Percentiles rank a stretch among this genome's conserved stretches.
Conservation (phyloP, 208 protist genomes). For the Naegleria lovaniensis region DNA sequence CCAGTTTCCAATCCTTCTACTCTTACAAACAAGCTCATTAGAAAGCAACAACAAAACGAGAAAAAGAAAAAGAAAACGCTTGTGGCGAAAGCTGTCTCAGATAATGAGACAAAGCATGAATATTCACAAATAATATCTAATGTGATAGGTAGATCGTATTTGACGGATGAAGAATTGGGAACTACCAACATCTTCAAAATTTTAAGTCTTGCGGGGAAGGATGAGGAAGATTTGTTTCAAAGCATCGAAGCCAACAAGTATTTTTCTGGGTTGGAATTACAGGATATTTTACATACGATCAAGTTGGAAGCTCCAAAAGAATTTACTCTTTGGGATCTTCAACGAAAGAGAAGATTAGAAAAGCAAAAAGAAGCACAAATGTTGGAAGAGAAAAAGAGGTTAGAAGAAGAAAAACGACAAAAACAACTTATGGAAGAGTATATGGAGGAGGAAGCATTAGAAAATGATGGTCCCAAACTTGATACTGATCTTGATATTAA, state of each 20-base stretch:
- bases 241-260: not conserved
- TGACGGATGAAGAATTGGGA: not conserved
- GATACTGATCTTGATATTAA: not conserved
- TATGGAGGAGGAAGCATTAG: not conserved
- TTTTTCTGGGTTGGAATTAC: not conserved
- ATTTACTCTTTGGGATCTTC: not conserved
- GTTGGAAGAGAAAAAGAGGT: not conserved
- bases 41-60: too few species aligned
- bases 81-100: too few species aligned
- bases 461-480: not conserved
- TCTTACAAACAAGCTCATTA: too few species aligned
- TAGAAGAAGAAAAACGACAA: not conserved
- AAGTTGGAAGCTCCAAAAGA: not conserved
- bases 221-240: not conserved
- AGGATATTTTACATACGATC: not conserved
- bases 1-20: not conserved
- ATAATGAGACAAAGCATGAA: too few species aligned
- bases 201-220: not conserved
- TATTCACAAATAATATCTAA: too few species aligned
- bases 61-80: too few species aligned
- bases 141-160: not conserved
- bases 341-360: not conserved
- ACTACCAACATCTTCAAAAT: not conserved
- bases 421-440: not conserved
- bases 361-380: not conserved